Evolutionary conservation across 805 yeast genomes (phyloP).

Genomic region (Ogataea parapolymorpha): DNA sequence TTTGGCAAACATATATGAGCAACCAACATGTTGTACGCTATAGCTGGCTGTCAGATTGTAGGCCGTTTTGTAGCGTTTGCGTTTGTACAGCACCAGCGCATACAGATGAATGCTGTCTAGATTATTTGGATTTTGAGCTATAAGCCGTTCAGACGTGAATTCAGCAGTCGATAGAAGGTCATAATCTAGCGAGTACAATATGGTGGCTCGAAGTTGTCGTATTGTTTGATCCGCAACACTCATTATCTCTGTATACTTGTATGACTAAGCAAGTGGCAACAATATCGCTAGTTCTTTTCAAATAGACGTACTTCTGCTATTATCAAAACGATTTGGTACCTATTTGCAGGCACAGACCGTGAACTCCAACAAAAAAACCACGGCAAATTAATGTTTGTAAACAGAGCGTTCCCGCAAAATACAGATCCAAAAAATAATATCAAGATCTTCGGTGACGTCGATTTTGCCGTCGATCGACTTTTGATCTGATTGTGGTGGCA

Average conservation of each 20-base stretch:
- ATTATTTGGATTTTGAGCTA: constrained; percentile 57
- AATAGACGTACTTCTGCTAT: neutral
- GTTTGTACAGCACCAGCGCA: constrained; percentile 62
- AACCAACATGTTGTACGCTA: constrained; percentile 59
- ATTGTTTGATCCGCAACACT: constrained; percentile 22
- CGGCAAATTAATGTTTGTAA: constrained; percentile 4
- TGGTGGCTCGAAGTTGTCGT: constrained; percentile 48
- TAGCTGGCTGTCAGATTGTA: constrained; percentile 42
- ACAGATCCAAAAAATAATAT: neutral
- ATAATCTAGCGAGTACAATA: constrained; percentile 70
- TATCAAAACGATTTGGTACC: neutral
- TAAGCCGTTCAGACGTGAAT: constrained; percentile 77
- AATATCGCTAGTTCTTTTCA: neutral
- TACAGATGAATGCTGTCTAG: constrained; percentile 65
- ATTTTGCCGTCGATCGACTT: constrained; percentile 5
- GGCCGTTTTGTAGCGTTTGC: constrained; percentile 59
- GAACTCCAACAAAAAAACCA: neutral
- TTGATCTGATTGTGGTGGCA: neutral
- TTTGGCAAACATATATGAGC: constrained; percentile 70
- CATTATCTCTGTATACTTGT: constrained; percentile 14
- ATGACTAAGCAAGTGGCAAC: constrained; percentile 5
- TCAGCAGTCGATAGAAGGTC: constrained; percentile 74
- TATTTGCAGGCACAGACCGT: neutral
- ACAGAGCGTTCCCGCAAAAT: constrained; percentile 12
- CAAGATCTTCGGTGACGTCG: constrained; percentile 1